Evolutionary conservation across 768 basidiomycete species (phyloP), one percentile per base, ranked within the genome.

Genomic region (Naganishia kalamii): DNA sequence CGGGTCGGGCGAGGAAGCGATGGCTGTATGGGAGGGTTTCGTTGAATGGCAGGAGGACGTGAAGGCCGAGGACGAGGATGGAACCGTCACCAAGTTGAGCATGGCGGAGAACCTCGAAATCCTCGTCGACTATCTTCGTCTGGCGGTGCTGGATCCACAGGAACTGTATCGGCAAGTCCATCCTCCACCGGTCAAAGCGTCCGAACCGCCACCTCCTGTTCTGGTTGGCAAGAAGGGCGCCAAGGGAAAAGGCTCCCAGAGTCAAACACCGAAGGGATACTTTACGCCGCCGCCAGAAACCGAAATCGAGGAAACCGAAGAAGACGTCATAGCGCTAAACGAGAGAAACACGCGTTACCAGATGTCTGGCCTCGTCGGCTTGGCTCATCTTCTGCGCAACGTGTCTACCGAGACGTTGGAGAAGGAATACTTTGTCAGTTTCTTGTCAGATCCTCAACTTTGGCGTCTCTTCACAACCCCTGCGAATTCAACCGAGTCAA

Each of bases 151-250:
- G 12, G 70, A 74, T 23, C 75, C 76, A 1, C 46, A 69, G 4
- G 72, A 74, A 4, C 65, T 79, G 19, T 75, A 77, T 66, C 73
- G 74, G 49, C 72, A 75, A 61, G 75, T 79, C 12, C 75, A 77
- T 57, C 78, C 78, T 27, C 69, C 75, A 1, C 73, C 75, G 6
- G 69, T 75, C 11, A 32, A 64, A 19, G 61, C 48, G 23, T 15
- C 60, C 13, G 47, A 60, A 21, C 40, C 66, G 15, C 43, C 44
- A 2, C 51, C 66, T 21, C 60, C 60, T 2, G 29, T 35, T 15
- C 17, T 43, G 2, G 63, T 60, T 8, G 43, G 25, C 23, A 62
- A 63, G 43, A 67, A 62, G 33, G 66, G 66, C 29, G 51, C 21
- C 2, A 67, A 62, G 44, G 60, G 30, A n/a, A 41, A 40, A 43